Conservation (phyloP, 192 early-diverging fungal genomes). For the Dissophora ornata region DNA sequence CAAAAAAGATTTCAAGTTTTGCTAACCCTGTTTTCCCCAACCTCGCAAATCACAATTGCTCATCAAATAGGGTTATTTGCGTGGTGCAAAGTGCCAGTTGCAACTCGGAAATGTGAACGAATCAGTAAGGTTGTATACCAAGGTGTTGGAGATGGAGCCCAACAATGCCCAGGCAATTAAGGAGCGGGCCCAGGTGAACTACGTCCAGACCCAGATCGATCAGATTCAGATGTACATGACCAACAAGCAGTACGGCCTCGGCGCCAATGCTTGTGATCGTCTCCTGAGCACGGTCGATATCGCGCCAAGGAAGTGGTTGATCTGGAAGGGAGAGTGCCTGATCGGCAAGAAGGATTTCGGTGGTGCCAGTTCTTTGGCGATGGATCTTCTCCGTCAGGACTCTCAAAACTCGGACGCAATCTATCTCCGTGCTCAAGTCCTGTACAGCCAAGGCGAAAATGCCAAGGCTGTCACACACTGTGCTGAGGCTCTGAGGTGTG, state of each 20-base stretch:
- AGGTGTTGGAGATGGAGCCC: slow-evolving; percentile 55
- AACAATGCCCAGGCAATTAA: slow-evolving; percentile 50
- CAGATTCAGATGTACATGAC: slow-evolving; percentile 58
- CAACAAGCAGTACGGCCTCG: slow-evolving; percentile 61
- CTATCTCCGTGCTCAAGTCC: slow-evolving; percentile 70
- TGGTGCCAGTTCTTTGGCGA: slow-evolving; percentile 72
- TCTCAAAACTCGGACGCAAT: slow-evolving; percentile 78
- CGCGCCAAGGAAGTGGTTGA: slow-evolving; percentile 69
- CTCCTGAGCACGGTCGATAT: slow-evolving; percentile 54
- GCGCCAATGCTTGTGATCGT: slow-evolving; percentile 58
- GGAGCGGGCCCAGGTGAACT: slow-evolving; percentile 55
- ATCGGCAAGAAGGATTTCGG: slow-evolving; percentile 69
- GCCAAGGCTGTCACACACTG: slow-evolving; percentile 64
- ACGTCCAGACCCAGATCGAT: slow-evolving; percentile 59
- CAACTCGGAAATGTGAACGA: slow-evolving; percentile 76
- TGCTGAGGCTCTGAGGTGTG: slow-evolving; percentile 73
- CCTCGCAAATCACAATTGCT: too few species aligned
- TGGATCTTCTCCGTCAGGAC: slow-evolving; percentile 69
- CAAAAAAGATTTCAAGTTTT: too few species aligned
- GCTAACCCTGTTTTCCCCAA: too few species aligned
- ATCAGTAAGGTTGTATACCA: slow-evolving; percentile 58
- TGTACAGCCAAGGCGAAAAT: slow-evolving; percentile 78
- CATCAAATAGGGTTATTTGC: slow-evolving; percentile 56
- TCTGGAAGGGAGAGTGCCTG: slow-evolving; percentile 74
- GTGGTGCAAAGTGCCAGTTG: slow-evolving; percentile 80